Evolutionary conservation across 441 rosid genomes (phyloP), one percentile per base, ranked within the genome.

Genomic region (Adansonia rubrostipa): DNA sequence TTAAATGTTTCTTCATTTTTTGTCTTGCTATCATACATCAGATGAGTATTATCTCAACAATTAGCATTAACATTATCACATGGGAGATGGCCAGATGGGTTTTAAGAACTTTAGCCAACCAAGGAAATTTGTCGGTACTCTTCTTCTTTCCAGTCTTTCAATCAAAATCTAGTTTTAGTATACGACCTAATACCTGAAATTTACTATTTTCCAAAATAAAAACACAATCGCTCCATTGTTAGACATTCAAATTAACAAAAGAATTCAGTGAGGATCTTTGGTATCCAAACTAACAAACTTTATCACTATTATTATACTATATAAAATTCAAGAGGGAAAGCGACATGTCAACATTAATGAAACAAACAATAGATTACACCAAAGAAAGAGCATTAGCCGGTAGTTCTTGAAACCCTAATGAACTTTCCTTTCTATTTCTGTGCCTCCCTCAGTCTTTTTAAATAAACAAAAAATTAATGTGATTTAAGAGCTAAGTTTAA

Each of bases 381-480:
- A 19, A 48, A 69, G 22, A 13, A 22, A 48, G 2, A 44, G 3
- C 1, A n/a, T 15, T 36, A 5, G 6, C 11, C 42, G 19, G 19
- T 14, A 69, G 57, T 22, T 24, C 13, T 50, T 50, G 44, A 71
- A 71, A 51, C 74, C 61, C 74, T 51, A 51, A 28, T 53, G 3
- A 71, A 28, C 74, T 51, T 8, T 22, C 57, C 5, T 17, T 33
- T 40, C 47, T 40, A 0, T 15, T 11, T 42, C 19, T 36, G 4
- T 10, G 17, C 6, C 9, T 64, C 2, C 28, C 33, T 2, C 3
- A 28, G 33, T 28, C 33, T 28, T 42, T 4, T 4, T n/a, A n/a
- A 19, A 67, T 4, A 47, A 47, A 68, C n/a, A 28, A 28, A 28
- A 28, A 28, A 28, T 44, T 42, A 44, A 67, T 67, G 44, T 1